Evolutionary conservation across 805 yeast genomes (phyloP).

Genomic region (Candida bentonensis): DNA sequence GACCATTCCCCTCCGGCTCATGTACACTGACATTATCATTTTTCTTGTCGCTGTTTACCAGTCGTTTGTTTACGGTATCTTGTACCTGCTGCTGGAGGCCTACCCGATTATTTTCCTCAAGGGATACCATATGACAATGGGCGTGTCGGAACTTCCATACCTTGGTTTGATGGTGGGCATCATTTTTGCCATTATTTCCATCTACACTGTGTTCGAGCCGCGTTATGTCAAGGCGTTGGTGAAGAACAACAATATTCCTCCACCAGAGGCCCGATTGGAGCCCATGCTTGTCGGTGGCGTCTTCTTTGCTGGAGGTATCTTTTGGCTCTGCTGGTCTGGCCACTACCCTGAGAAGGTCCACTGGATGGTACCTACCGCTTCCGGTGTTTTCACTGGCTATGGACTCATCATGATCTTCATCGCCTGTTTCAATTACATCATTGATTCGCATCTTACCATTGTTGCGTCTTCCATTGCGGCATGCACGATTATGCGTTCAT

Average conservation of each 20-base stretch:
- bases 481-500: slow-evolving; percentile 54
- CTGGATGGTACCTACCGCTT: slow-evolving; percentile 65
- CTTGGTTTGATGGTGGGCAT: slow-evolving; percentile 61
- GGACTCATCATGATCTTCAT: slow-evolving; percentile 58
- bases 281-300: slow-evolving; percentile 64
- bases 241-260: slow-evolving; percentile 42
- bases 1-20: slow-evolving; percentile 55
- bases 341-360: slow-evolving; percentile 53
- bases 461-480: slow-evolving; percentile 74
- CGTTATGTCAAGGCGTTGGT: slow-evolving; percentile 33
- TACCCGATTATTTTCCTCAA: slow-evolving; percentile 55
- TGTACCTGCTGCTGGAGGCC: slow-evolving; percentile 61
- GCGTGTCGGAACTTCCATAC: slow-evolving; percentile 68
- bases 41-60: slow-evolving; percentile 56
- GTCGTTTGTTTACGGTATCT: slow-evolving; percentile 67
- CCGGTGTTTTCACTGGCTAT: slow-evolving; percentile 50
- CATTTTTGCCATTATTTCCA: slow-evolving; percentile 38
- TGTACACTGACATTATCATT: slow-evolving; percentile 57
- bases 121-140: slow-evolving; percentile 45
- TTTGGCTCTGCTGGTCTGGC: slow-evolving; percentile 88
- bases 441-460: slow-evolving; percentile 53
- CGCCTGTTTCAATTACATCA: slow-evolving; percentile 55
- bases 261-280: slow-evolving; percentile 70
- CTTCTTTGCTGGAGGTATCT: slow-evolving; percentile 60
- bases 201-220: slow-evolving; percentile 40